Evolutionary conservation across 148 eudicot genomes (phyloP), one percentile per base, ranked within the genome.

Genomic region (Polygonum maritimum): DNA sequence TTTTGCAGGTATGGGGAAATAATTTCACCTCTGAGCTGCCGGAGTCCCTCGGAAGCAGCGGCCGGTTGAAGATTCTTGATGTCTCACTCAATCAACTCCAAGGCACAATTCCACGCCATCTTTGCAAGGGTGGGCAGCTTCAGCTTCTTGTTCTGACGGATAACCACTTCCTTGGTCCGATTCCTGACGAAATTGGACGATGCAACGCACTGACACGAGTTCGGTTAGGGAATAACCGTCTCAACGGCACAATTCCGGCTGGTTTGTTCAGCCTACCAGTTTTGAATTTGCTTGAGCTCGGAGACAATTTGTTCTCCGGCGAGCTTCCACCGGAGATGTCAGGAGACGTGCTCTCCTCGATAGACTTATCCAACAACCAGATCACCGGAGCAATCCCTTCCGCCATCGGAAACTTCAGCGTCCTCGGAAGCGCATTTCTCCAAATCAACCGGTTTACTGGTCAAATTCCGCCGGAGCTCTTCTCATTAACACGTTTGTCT

Each of bases 41-140:
- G 16, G 75, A 75, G 33, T 80, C 81, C 79, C 87, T 90, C 31
- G 92, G 95, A 1, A 15, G 80, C 9, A 84, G 75, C 71, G 88
- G 89, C 16, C 78, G 76, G 75, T 58, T 90, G n/a, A 11, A 18
- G 41, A 8, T 19, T 14, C 41, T 90, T 0, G 95, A 90, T 71
- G 86, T 90, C 10, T 7, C 85, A 9, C 14, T 18, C 0, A 85
- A 82, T 77, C 84, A 83, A 6, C 75, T 90, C 3, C 80, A 78
- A 0, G 91, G 94, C 12, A 69, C 45, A 1, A 82, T 90, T 12
- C 95, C 95, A 1, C 79, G 22, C 57, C 80, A 85, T 15, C 73
- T 90, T 49, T 90, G 94, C 62, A 85, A 63, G 15, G 89, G 91
- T 63, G 84, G 87, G 11, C 80, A 52, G 40, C 55, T 90, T 51